Evolutionary conservation across 108 stramenopile species (phyloP).

Genomic region (Pseudonitzschia multiseries): DNA sequence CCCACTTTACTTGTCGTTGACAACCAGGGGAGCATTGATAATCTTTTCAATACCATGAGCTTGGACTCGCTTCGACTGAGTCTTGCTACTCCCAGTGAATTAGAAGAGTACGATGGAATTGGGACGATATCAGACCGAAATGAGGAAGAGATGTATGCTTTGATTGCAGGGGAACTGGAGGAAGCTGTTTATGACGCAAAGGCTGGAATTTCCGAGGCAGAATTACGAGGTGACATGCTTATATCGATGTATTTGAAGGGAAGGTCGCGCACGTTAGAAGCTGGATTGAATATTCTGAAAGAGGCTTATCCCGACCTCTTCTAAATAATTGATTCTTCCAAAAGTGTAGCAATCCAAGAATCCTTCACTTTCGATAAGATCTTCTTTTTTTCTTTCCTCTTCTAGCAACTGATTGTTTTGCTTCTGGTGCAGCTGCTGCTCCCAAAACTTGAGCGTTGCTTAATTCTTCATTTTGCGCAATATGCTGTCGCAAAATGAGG

Average conservation of each 20-base stretch:
- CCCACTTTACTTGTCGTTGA: conserved; percentile 50
- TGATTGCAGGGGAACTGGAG: conserved; percentile 63
- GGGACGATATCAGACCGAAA: conserved; percentile 58
- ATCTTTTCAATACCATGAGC: conserved; percentile 32
- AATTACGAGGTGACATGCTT: conserved; percentile 30
- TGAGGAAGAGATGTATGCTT: conserved; percentile 61
- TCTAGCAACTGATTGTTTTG: conserved; percentile 17
- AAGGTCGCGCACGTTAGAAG: conserved; percentile 40
- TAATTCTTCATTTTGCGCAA: conserved; percentile 66
- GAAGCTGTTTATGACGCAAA: conserved; percentile 52
- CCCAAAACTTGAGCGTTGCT: conserved; percentile 78
- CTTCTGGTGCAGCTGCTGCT: conserved; percentile 41
- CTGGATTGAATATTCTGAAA: conserved; percentile 45
- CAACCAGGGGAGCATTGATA: conserved; percentile 58
- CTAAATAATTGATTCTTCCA: conserved; percentile 15
- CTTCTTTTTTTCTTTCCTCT: conserved; percentile 54
- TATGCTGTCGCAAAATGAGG: conserved; percentile 65
- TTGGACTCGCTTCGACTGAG: conserved; percentile 50
- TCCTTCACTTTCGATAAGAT: conserved; percentile 33
- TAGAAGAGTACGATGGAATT: conserved; percentile 41
- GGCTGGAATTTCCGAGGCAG: conserved; percentile 38
- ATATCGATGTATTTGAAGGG: conserved; percentile 45
- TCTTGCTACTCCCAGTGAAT: conserved; percentile 48
- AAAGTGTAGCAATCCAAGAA: background rate
- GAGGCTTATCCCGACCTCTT: conserved; percentile 47